Evolutionary conservation across 2,329 filamentous ascomycete genomes (phyloP), one percentile per base, ranked within the genome.

Genomic region (Thyridium curvatum): DNA sequence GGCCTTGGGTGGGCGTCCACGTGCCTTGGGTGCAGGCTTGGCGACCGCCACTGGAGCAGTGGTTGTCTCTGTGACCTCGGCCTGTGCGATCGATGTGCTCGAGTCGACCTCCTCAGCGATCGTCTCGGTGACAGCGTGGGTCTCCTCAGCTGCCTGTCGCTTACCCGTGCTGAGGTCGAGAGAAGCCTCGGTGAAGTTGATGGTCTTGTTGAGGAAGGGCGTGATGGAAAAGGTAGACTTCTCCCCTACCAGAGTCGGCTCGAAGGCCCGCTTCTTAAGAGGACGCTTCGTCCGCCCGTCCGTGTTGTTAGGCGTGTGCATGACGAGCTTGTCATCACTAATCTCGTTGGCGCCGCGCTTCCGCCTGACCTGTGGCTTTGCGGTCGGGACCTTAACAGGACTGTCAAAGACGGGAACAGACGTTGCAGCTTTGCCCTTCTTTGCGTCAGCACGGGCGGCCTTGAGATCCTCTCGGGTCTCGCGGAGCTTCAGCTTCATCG

Each of bases 191-290:
- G 54, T 45, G 12, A 82, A 65, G 46, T 69, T 82, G 44, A 72
- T 56, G 5, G 59, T 69, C 59, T 73, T 79, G 59, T 90, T 94
- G 44, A 97, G 70, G 67, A 94, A 96, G 0, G 91, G 91, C 0
- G 91, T 97, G 46, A 96, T 88, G 4, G 89, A 95, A 60, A 97
- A 96, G 3, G 76, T 82, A 1, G 90, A 96, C 60, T 95, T 96
- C 54, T 94, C 87, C 21, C 86, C 88, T 5, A 85, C 68, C 40
- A 79, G 64, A 2, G 76, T 72, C 30, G 77, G 73, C 15, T 79
- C 74, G 18, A 67, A 59, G 35, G 67, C 72, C 40, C 71, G 66
- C 55, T 79, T 82, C 59, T 82, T 84, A 43, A 62, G 50, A 28
- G 58, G 56, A 32, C 65, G 65, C 46, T 65, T 68, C 40, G 55